Base-by-base conservation (phyloP, 2,329 filamentous ascomycete species). In the Colletotrichum brevisporum region DNA sequence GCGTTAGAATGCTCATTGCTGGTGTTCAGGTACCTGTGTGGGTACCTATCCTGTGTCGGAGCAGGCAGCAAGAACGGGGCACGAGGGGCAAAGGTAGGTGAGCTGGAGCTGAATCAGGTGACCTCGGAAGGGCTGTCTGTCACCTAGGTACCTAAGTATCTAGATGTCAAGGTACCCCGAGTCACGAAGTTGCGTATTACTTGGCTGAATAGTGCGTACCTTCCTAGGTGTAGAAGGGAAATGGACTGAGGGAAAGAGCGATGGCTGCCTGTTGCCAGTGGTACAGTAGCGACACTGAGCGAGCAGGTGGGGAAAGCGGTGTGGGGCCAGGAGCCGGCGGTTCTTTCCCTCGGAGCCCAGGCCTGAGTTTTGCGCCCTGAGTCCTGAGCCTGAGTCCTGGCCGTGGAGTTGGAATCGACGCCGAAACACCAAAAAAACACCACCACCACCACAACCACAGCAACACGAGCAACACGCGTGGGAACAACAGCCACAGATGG, bases 231-330 rank as follows among this genome's bases (percentile, higher is more conserved):
- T n/a, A 16, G 10, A 41, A 18, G 45, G 31, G 18, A 26, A 15
- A 13, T 50, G 43, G n/a, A 45, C 48, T 10, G 13, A 45, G 18
- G 51, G 57, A 50, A 48, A 12, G 51, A 43, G 39, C 45, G 26
- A 58, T 48, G 55, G 66, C 18, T 66, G 66, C 61, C 54, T 69
- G 50, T 24, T 24, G 21, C 21, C 21, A 24, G 21, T 24, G 21
- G 21, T 24, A 3, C 21, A 24, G 21, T 24, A 24, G 21, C 21
- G 21, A 15, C n/a, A 51, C 48, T 21, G 18, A 24, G 9, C 2
- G 36, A 52, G 53, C 48, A 58, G 48, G 54, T 60, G 54, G 61
- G 26, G 61, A 51, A 47, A 60, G 43, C 62, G 55, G 43, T 45
- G 41, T 66, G 50, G 54, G 55, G 10, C 36, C 15, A 9, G 8